Evolutionary conservation across 2,329 filamentous ascomycete species (phyloP).

Genomic region (Trichoderma harzianum): DNA sequence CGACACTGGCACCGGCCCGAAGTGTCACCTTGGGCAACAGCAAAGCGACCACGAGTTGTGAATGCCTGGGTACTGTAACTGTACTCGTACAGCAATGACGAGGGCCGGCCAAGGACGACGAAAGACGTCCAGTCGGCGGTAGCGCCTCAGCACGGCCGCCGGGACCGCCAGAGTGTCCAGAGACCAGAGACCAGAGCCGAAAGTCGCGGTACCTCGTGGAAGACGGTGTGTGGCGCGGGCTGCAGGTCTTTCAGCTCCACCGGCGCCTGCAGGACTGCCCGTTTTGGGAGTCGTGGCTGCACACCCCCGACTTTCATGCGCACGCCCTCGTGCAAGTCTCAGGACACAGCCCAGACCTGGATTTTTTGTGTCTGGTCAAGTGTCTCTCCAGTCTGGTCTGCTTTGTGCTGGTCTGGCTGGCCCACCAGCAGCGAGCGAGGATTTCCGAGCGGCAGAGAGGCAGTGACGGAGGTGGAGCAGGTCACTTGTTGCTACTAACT

Average conservation of each 20-base stretch:
- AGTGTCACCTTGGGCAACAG: not conserved
- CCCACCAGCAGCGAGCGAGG: not conserved
- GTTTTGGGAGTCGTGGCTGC: slow-evolving; percentile 12
- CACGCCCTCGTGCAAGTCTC: slow-evolving; percentile 1
- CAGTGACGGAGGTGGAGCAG: slow-evolving; percentile 1
- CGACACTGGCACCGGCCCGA: not conserved
- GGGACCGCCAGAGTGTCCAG: not conserved
- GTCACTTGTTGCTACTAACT: not conserved
- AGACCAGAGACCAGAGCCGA: not conserved
- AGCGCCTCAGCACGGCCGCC: not conserved
- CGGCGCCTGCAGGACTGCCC: slow-evolving; percentile 15
- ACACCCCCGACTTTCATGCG: slow-evolving; percentile 5
- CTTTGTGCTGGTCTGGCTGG: not conserved
- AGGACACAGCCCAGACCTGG: slow-evolving; percentile 14
- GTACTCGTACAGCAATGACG: not conserved
- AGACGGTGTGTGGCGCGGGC: slow-evolving; percentile 19
- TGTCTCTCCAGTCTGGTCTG: not conserved
- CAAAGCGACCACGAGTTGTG: not conserved
- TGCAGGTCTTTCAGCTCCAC: slow-evolving; percentile 20
- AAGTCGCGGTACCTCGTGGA: slow-evolving; percentile 15
- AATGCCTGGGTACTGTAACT: not conserved
- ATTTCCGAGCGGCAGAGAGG: slow-evolving; percentile 12
- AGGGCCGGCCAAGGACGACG: not conserved
- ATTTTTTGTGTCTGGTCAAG: not conserved
- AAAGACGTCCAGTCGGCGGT: not conserved